Percentiles rank a stretch among this genome's conserved stretches.
Evolutionary conservation across 148 eudicot genomes (phyloP).

Genomic region (Rhododendron vialii): DNA sequence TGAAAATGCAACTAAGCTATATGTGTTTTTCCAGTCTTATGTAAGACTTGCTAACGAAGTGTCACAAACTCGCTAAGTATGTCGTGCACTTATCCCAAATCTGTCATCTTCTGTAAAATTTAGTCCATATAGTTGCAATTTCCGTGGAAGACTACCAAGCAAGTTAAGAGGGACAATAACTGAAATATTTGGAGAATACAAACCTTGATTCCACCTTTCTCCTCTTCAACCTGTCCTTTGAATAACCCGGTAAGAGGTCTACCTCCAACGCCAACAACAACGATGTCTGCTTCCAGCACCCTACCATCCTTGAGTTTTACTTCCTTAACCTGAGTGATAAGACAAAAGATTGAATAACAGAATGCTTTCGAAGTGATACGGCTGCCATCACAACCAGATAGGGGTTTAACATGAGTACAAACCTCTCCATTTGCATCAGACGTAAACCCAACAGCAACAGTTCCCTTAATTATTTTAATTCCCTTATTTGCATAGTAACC

Average conservation of each 20-base stretch:
- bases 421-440: slow-evolving; percentile 78
- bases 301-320: slow-evolving; percentile 91
- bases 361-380: not conserved
- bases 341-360: not conserved
- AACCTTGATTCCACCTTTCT: slow-evolving; percentile 98
- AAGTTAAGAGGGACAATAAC: not conserved
- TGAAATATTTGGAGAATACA: slow-evolving; percentile 6
- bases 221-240: slow-evolving; percentile 95
- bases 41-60: not conserved
- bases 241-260: slow-evolving; percentile 74
- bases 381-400: not conserved
- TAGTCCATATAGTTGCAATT: not conserved
- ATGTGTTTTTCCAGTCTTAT: not conserved
- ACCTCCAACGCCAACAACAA: slow-evolving; percentile 96
- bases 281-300: slow-evolving; percentile 88
- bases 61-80: not conserved
- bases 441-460: slow-evolving; percentile 80
- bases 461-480: slow-evolving; percentile 78
- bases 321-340: slow-evolving; percentile 57
- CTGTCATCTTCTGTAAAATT: not conserved
- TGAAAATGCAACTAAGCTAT: not conserved
- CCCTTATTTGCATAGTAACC: slow-evolving; percentile 77
- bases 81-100: not conserved
- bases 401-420: slow-evolving; percentile 3
- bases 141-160: not conserved